Percentiles rank a stretch among this genome's conserved stretches.
phyloP scores from a whole-genome alignment of 208 protist genomes.

The Trypanosoma platydactyli region DNA sequence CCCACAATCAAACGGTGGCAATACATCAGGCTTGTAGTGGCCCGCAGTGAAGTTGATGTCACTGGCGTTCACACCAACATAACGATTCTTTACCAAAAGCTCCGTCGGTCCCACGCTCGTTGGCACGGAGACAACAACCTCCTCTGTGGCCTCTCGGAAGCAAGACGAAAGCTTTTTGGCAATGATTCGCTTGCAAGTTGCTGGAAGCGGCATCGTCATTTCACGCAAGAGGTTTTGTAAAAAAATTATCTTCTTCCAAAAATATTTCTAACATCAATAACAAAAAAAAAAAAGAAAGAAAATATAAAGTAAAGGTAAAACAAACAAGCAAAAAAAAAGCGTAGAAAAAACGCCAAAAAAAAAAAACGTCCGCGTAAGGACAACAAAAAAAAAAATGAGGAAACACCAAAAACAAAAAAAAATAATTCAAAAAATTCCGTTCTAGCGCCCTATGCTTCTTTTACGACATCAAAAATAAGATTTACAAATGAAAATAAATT shows the following conservation, averaged over 20 bases:
- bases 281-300: neutral
- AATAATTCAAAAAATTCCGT: too few relatives aligned
- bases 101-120: constrained; percentile 52
- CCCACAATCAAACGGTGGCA: constrained; percentile 82
- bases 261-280: neutral
- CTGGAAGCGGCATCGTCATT: neutral
- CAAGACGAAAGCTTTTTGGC: constrained; percentile 61
- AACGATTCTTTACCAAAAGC: constrained; percentile 74
- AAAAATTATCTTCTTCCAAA: neutral
- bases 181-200: constrained; percentile 55
- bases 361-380: too few relatives aligned
- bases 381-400: too few relatives aligned
- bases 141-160: constrained; percentile 60
- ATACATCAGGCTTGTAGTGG: constrained; percentile 70
- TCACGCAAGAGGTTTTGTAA: neutral
- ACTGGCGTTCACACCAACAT: constrained; percentile 88
- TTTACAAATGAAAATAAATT: too few relatives aligned
- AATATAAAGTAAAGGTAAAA: neutral
- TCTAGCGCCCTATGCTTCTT: too few relatives aligned
- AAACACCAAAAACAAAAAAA: too few relatives aligned
- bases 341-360: too few relatives aligned
- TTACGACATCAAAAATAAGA: too few relatives aligned
- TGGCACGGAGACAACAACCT: constrained; percentile 39
- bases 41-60: constrained; percentile 90
- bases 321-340: too few relatives aligned